Base-by-base conservation (phyloP, 257 asterid genomes). In the Solanum bulbocastanum region DNA sequence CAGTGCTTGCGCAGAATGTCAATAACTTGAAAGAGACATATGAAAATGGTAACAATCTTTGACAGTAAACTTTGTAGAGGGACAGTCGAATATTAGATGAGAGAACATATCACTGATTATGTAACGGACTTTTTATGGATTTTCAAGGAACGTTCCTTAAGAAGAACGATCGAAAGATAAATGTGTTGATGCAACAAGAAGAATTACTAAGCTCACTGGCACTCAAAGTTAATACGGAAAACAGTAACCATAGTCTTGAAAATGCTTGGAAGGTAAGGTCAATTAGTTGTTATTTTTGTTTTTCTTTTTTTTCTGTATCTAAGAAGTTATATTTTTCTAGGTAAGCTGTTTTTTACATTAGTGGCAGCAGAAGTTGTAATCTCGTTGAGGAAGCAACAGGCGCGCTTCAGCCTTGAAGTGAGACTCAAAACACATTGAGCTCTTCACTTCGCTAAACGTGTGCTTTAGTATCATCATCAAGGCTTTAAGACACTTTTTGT, bases 1-100 rank as follows among this genome's bases (percentile, higher is more conserved):
- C 97, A 49, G 94, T 90, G 35, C 87, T 94, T 44, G 89, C 92
- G 90, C 94, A 92, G 84, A 95, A 92, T 79, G 87, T n/a, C 40
- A 83, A 87, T 60, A 88, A 88, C 88, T 58, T 79, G 40, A 91
- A 92, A 84, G 93, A 90, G 91, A 87, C 88, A 68, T 44, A 92
- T 1, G 4, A 40, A 56, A 89, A 88, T 90, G 92, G 92, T 91
- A 72, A 83, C 37, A 16, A 8, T 33, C 78, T 71, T 33, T 72
- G 79, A 35, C 79, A 16, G 78, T 71, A 16, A 33, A 71, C n/a
- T 71, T 71, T 33, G 44, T 20, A 72, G 1, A 33, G 35, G 46
- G 27, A 4, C 44, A 35, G 44, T 35, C 0, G 15, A 72, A 71
- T 14, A 69, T 69, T 36, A 69, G 75, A 69, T 69, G 75, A 30